Conservation (phyloP, 768 basidiomycete genomes). For the Leccinellum rugosiceps region DNA sequence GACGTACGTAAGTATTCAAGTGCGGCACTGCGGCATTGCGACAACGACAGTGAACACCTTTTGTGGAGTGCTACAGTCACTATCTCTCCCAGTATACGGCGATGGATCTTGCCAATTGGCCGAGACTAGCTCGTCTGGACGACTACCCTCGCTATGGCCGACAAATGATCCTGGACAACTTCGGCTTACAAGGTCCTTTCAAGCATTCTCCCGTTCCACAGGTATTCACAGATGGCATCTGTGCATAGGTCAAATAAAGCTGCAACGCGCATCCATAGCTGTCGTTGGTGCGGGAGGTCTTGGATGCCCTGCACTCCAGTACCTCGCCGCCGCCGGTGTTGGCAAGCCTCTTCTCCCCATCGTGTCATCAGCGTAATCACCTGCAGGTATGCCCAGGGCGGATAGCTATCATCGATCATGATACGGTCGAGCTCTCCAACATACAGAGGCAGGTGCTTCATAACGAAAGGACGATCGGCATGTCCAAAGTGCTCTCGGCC, state of each 20-base stretch:
- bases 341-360: slow-evolving; percentile 47
- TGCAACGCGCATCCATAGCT: slow-evolving; percentile 70
- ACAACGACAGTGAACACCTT: no score
- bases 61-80: no score
- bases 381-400: slow-evolving; percentile 49
- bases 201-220: background rate
- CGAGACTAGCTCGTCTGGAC: slow-evolving; percentile 40
- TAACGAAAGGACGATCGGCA: slow-evolving; percentile 64
- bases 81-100: no score
- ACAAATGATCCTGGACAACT: slow-evolving; percentile 91
- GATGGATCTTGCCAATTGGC: slow-evolving; percentile 13
- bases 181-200: slow-evolving; percentile 74
- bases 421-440: slow-evolving; percentile 84
- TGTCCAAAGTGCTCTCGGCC: slow-evolving; percentile 81
- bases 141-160: slow-evolving; percentile 93
- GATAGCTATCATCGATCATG: slow-evolving; percentile 86
- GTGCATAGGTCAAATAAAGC: slow-evolving; percentile 72
- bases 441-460: slow-evolving; percentile 94
- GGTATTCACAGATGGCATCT: slow-evolving; percentile 1
- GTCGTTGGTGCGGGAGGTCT: slow-evolving; percentile 96
- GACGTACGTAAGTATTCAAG: no score
- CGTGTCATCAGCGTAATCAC: slow-evolving; percentile 3
- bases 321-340: slow-evolving; percentile 88
- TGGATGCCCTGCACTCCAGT: slow-evolving; percentile 93
- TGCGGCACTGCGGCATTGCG: no score